Conservation (phyloP, 176 grass and related monocot species). For the Poa annua region DNA sequence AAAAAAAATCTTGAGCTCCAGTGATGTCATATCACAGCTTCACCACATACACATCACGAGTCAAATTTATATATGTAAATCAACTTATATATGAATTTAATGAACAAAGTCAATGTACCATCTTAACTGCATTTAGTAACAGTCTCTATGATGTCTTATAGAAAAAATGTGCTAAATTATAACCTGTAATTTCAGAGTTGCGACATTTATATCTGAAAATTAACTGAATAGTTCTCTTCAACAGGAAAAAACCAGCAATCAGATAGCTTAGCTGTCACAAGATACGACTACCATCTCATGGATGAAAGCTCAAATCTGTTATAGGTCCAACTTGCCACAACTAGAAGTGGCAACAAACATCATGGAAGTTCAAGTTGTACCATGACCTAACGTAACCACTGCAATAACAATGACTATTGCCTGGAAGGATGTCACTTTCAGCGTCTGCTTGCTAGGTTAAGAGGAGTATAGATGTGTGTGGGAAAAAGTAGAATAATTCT, state of each 20-base stretch:
- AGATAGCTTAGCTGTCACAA: conserved; percentile 23
- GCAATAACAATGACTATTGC: conserved; percentile 35
- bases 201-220: conserved; percentile 33
- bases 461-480: background rate
- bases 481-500: conserved; percentile 26
- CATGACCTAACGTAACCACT: conserved; percentile 41
- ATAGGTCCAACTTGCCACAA: conserved; percentile 27
- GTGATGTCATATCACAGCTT: too few species aligned
- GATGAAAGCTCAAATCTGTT: conserved; percentile 35
- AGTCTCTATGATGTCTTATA: background rate
- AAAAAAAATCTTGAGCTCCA: too few species aligned
- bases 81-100: conserved; percentile 1
- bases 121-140: conserved; percentile 15
- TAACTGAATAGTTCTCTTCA: conserved; percentile 6
- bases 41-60: too few species aligned
- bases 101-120: conserved; percentile 4
- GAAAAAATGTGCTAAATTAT: background rate
- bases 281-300: conserved; percentile 22
- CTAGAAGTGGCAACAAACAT: conserved; percentile 42
- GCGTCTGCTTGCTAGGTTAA: conserved; percentile 21
- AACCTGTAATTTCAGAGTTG: background rate
- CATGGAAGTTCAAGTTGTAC: conserved; percentile 39
- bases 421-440: conserved; percentile 48
- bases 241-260: background rate
- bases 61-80: too few species aligned